Percentiles rank a stretch among this genome's conserved stretches.
phyloP scores from a whole-genome alignment of 2,329 filamentous ascomycete species.

The Arthroderma uncinatum region DNA sequence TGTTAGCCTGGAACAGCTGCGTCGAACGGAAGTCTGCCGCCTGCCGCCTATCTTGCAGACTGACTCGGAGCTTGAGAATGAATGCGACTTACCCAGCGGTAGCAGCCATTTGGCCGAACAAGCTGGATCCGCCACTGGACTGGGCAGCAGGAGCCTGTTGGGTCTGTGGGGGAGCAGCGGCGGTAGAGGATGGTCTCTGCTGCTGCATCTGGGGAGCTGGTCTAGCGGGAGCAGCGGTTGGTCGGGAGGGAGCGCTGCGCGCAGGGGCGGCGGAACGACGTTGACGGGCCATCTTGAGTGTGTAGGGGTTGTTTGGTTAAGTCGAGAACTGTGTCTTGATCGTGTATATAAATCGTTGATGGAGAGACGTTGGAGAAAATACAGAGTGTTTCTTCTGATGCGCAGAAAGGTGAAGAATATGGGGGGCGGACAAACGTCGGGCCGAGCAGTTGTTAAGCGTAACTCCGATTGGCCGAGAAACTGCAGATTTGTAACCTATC shows the following conservation, averaged over 20 bases:
- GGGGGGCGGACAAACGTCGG: background rate
- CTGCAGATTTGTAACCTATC: background rate
- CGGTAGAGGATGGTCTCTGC: conserved; percentile 59
- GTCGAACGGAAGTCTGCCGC: background rate
- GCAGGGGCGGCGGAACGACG: conserved; percentile 48
- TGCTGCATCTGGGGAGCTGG: conserved; percentile 42
- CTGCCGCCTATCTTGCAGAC: background rate
- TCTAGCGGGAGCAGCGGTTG: conserved; percentile 50
- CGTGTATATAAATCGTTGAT: background rate
- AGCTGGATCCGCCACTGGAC: conserved; percentile 58
- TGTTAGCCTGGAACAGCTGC: conserved; percentile 5
- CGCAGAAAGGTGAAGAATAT: no score
- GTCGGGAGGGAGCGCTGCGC: conserved; percentile 53
- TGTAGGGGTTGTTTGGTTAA: background rate
- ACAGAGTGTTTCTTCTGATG: no score
- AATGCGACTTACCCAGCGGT: conserved; percentile 75
- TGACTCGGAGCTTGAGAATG: conserved; percentile 5
- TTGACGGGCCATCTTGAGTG: conserved; percentile 61
- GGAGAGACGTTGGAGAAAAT: no score
- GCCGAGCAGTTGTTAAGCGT: background rate
- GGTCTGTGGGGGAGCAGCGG: conserved; percentile 38
- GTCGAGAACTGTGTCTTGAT: background rate
- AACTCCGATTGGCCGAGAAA: background rate
- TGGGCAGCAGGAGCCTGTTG: conserved; percentile 41
- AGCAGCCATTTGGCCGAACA: conserved; percentile 94